Percentiles rank a stretch among this genome's conserved stretches.
Evolutionary conservation across 2,329 filamentous ascomycete genomes (phyloP).

Genomic region (Monilinia fructicola): DNA sequence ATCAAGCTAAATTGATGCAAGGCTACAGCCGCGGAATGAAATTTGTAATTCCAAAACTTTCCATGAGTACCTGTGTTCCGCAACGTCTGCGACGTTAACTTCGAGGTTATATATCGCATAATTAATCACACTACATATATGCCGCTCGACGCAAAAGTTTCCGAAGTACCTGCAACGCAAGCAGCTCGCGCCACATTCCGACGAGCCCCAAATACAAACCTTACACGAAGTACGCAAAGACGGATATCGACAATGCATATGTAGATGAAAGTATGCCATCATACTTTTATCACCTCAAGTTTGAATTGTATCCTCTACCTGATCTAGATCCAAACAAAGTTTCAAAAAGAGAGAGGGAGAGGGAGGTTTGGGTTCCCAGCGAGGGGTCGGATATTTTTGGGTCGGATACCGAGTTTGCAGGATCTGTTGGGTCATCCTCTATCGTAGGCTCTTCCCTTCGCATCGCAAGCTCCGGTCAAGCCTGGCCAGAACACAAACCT

Average conservation of each 20-base stretch:
- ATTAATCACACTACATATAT: background rate
- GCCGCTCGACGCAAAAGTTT: background rate
- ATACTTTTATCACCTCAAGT: constrained; percentile 65
- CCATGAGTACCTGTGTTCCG: background rate
- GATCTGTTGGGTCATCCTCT: no score
- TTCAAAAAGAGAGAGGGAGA: constrained; percentile 21
- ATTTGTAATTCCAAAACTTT: constrained; percentile 7
- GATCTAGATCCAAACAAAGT: constrained; percentile 16
- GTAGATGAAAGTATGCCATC: constrained; percentile 37
- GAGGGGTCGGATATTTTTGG: constrained; percentile 48
- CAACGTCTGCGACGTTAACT: constrained; percentile 3
- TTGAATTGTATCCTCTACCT: constrained; percentile 57
- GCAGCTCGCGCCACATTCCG: background rate
- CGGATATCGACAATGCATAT: constrained; percentile 5
- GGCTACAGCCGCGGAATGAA: constrained; percentile 20
- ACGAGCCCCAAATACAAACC: background rate
- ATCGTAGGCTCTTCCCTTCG: background rate
- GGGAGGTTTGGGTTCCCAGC: constrained; percentile 52
- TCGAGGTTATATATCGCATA: background rate
- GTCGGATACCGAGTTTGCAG: background rate
- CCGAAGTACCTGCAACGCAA: background rate
- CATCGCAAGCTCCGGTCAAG: background rate
- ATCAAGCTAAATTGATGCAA: constrained; percentile 17
- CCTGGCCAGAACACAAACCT: constrained; percentile 33
- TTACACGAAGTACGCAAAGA: background rate